Evolutionary conservation across 768 basidiomycete genomes (phyloP).

Genomic region (Phlebiopsis flavidoalba): DNA sequence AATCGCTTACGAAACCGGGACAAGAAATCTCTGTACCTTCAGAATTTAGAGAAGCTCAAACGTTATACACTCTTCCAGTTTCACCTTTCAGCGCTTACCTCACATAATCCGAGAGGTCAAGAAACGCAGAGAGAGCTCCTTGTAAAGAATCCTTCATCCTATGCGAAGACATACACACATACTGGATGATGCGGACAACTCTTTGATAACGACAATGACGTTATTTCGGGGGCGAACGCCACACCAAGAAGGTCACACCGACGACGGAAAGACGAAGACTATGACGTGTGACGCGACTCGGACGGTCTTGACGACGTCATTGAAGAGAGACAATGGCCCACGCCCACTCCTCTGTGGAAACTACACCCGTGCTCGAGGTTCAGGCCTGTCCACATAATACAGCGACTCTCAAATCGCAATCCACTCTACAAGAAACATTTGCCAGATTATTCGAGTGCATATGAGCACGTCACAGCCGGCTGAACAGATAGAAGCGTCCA

Average conservation of each 20-base stretch:
- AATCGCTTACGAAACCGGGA: slow-evolving; percentile 56
- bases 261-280: slow-evolving; percentile 25
- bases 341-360: slow-evolving; percentile 32
- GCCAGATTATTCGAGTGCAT: slow-evolving; percentile 84
- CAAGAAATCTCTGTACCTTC: slow-evolving; percentile 56
- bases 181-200: slow-evolving; percentile 1
- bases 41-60: slow-evolving; percentile 61
- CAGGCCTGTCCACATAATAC: slow-evolving; percentile 74
- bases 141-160: slow-evolving; percentile 24
- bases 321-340: slow-evolving; percentile 55
- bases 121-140: slow-evolving; percentile 39
- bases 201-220: slow-evolving; percentile 9
- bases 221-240: slow-evolving; percentile 19
- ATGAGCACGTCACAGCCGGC: slow-evolving; percentile 61
- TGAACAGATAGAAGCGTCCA: slow-evolving; percentile 42
- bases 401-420: slow-evolving; percentile 69
- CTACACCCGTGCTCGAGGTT: slow-evolving; percentile 82
- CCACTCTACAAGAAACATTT: slow-evolving; percentile 85
- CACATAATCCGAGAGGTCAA: slow-evolving; percentile 28
- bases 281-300: slow-evolving; percentile 26
- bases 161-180: too few relatives aligned
- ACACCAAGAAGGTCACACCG: slow-evolving; percentile 27
- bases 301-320: slow-evolving; percentile 42
- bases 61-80: slow-evolving; percentile 34
- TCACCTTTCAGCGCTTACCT: neutral